A percentile compares a stretch with the other conserved stretches of the same genome.
Evolutionary conservation across 2,329 filamentous ascomycete species (phyloP).

Genomic region (Aureobasidium pullulans): DNA sequence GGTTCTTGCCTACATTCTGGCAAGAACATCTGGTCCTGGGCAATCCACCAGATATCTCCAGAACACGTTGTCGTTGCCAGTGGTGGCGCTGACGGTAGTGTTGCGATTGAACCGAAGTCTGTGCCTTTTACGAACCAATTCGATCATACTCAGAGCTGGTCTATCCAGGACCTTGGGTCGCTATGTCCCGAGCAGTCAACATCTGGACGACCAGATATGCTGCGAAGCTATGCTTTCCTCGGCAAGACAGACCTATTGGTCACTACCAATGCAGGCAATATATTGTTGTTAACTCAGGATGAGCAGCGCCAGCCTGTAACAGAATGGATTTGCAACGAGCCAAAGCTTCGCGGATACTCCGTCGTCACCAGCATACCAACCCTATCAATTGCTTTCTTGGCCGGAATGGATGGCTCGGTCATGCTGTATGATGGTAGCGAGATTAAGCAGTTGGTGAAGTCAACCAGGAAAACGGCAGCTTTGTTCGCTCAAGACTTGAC

Average conservation of each 20-base stretch:
- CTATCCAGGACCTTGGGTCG: neutral
- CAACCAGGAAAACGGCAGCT: constrained; percentile 34
- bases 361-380: constrained; percentile 33
- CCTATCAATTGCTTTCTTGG: constrained; percentile 37
- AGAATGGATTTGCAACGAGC: constrained; percentile 25
- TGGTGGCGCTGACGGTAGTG: constrained; percentile 75
- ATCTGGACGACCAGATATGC: constrained; percentile 33
- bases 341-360: constrained; percentile 43
- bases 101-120: constrained; percentile 28
- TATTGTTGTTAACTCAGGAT: constrained; percentile 37
- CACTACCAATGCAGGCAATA: constrained; percentile 51
- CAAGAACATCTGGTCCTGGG: constrained; percentile 84
- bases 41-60: constrained; percentile 20
- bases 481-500: constrained; percentile 26
- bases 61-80: constrained; percentile 42
- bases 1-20: constrained; percentile 64
- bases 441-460: constrained; percentile 23
- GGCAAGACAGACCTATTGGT: constrained; percentile 46
- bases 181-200: neutral
- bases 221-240: constrained; percentile 59
- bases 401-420: constrained; percentile 38
- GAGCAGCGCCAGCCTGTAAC: constrained; percentile 17
- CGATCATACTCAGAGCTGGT: constrained; percentile 5
- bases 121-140: neutral
- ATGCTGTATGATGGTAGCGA: constrained; percentile 28